A percentile compares a stretch with the other conserved stretches of the same genome.
Evolutionary conservation across 345 rosid genomes (phyloP).

Genomic region (Kernera saxatilis): DNA sequence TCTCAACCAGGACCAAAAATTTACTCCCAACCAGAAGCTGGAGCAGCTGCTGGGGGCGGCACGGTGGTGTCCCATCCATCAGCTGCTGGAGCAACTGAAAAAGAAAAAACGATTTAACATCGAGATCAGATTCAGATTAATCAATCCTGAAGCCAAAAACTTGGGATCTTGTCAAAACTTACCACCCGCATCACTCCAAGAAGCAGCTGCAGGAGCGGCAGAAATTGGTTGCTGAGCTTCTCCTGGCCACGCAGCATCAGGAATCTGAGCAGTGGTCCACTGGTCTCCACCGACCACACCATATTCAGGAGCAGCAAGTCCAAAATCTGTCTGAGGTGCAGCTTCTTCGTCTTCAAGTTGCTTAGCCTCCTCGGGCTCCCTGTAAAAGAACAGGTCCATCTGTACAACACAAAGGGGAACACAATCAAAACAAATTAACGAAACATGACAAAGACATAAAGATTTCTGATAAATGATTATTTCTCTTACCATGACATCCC

Average conservation of each 20-base stretch:
- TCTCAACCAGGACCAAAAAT: neutral
- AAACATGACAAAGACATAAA: neutral
- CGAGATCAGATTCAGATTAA: neutral
- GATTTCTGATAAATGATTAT: neutral
- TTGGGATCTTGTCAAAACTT: neutral
- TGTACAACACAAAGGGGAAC: slow-evolving; percentile 2
- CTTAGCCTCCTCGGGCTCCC: slow-evolving; percentile 60
- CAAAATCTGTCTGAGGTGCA: neutral
- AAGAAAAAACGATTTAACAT: neutral
- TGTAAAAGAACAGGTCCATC: slow-evolving; percentile 61
- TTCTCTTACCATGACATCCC: slow-evolving; percentile 61
- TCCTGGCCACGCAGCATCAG: slow-evolving; percentile 44
- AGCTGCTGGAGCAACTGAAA: neutral
- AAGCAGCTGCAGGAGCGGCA: slow-evolving; percentile 40
- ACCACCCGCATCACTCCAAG: slow-evolving; percentile 34
- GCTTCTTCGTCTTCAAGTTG: slow-evolving; percentile 47
- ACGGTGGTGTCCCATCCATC: slow-evolving; percentile 7
- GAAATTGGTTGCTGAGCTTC: slow-evolving; percentile 47
- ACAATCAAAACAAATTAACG: neutral
- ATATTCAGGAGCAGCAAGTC: slow-evolving; percentile 34
- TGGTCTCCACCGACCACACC: slow-evolving; percentile 36
- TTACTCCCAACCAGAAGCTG: neutral
- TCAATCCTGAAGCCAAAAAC: neutral
- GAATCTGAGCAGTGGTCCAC: slow-evolving; percentile 41
- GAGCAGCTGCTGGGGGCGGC: neutral